These are phyloP conservation scores for Cardamine resedifolia DNA, from an alignment of 345 rosid species.

Conservation along the genomic window DNA sequence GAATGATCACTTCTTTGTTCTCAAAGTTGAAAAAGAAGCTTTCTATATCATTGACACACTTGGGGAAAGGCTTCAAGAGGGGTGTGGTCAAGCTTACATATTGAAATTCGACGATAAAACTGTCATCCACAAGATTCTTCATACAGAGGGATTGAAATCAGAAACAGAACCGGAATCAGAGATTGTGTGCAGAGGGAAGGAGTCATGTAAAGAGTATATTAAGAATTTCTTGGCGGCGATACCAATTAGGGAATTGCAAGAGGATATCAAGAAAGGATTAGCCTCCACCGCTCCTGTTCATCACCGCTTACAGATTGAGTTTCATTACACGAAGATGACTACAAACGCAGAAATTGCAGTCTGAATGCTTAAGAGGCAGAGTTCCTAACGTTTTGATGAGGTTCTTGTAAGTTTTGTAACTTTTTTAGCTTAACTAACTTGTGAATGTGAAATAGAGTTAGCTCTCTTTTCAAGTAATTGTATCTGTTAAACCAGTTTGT, in stretches of 20 bases:
- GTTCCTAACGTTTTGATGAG: conserved; percentile 22
- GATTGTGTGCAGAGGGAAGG: conserved; percentile 45
- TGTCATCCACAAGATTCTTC: conserved; percentile 32
- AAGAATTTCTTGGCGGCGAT: conserved; percentile 71
- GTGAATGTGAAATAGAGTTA: conserved; percentile 21
- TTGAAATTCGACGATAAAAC: conserved; percentile 56
- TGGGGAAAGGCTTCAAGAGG: conserved; percentile 69
- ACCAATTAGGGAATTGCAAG: conserved; percentile 59
- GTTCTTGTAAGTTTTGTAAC: conserved; percentile 11
- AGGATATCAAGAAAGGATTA: conserved; percentile 61
- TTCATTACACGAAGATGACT: conserved; percentile 47
- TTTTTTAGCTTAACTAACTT: conserved; percentile 7
- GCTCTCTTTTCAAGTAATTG: not conserved
- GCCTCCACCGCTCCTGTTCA: conserved; percentile 58
- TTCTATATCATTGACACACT: conserved; percentile 67
- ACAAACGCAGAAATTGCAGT: not conserved
- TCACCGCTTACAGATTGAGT: conserved; percentile 64
- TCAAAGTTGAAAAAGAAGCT: conserved; percentile 61
- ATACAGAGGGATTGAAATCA: conserved; percentile 4
- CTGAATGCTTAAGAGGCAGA: conserved; percentile 14
- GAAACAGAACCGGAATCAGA: conserved; percentile 22
- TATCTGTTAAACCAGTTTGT: conserved; percentile 7
- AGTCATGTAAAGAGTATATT: conserved; percentile 66
- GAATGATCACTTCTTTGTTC: conserved; percentile 72
- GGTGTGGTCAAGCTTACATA: conserved; percentile 60